Conservation (phyloP, 73 alveolate species). For the Paramecium primaurelia region DNA sequence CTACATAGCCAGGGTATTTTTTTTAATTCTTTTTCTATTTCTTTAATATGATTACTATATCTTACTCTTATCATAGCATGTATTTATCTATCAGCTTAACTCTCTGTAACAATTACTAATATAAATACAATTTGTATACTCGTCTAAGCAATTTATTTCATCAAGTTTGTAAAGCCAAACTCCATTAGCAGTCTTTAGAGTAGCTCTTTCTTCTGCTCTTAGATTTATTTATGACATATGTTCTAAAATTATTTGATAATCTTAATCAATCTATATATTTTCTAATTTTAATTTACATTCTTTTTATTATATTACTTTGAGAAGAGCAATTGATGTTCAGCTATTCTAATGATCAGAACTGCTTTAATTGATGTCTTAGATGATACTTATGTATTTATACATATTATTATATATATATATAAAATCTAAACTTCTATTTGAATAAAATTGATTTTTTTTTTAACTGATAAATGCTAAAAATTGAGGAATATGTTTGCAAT, state of each 20-base stretch:
- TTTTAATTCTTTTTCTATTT: conserved; percentile 19
- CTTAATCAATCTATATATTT: not conserved
- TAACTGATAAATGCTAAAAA: conserved; percentile 20
- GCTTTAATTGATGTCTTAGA: not conserved
- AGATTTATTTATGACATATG: not conserved
- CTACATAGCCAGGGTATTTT: not conserved
- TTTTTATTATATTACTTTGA: not conserved
- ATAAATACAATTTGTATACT: not conserved
- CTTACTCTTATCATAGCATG: not conserved
- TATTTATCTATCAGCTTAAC: not conserved
- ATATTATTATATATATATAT: not conserved
- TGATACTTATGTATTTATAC: not conserved
- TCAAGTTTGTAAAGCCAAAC: conserved; percentile 11
- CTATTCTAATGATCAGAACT: not conserved
- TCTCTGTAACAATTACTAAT: not conserved
- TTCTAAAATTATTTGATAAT: not conserved
- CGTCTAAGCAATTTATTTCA: too few species aligned
- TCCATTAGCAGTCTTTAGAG: conserved; percentile 1
- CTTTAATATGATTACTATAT: not conserved
- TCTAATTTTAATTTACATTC: not conserved
- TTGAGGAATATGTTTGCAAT: conserved; percentile 6
- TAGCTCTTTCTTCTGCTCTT: conserved; percentile 34
- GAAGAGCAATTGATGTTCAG: not conserved
- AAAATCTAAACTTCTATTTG: not conserved
- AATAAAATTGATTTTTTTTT: not conserved